phyloP scores from a whole-genome alignment of 495 filamentous ascomycete genomes.

The Neurospora sp. region DNA sequence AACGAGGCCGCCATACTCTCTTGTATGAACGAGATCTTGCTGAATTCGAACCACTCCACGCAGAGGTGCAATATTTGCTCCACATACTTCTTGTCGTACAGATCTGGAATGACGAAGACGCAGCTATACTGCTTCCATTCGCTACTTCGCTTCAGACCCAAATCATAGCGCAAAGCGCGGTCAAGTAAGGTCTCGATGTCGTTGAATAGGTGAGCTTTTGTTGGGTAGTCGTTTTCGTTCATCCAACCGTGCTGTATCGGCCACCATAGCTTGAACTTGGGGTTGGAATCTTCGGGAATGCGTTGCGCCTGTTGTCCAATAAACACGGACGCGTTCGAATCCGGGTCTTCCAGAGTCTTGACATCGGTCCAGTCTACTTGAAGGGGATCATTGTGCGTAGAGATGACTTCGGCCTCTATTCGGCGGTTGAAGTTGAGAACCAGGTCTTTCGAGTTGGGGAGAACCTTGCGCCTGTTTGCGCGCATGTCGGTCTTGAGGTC shows the following conservation, averaged over 20 bases:
- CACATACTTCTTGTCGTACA: constrained; percentile 91
- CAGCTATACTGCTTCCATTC: constrained; percentile 88
- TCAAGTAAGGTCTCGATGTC: constrained; percentile 84
- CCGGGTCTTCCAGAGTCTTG: constrained; percentile 38
- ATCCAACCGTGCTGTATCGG: constrained; percentile 78
- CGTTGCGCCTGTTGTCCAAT: constrained; percentile 73
- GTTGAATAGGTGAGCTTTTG: constrained; percentile 63
- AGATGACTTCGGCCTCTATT: constrained; percentile 70
- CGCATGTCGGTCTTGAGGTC: constrained; percentile 88
- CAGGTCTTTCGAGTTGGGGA: constrained; percentile 92
- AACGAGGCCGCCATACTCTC: constrained; percentile 91
- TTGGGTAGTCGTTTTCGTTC: constrained; percentile 81
- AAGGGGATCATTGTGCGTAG: constrained; percentile 86
- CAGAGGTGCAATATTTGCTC: constrained; percentile 72
- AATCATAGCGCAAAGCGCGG: constrained; percentile 70
- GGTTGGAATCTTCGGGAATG: constrained; percentile 80
- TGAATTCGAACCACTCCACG: constrained; percentile 80
- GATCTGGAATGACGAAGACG: constrained; percentile 88
- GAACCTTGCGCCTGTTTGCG: constrained; percentile 77
- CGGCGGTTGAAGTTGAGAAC: constrained; percentile 86
- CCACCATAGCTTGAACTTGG: constrained; percentile 86
- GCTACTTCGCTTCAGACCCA: constrained; percentile 64
- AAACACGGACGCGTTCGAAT: constrained; percentile 56
- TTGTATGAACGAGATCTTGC: constrained; percentile 83
- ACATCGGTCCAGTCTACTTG: constrained; percentile 94